Percentiles rank a stretch among this genome's conserved stretches.
Evolutionary conservation across 1,139 yeast species (phyloP).

Genomic region (Zygosaccharomyces sapae): DNA sequence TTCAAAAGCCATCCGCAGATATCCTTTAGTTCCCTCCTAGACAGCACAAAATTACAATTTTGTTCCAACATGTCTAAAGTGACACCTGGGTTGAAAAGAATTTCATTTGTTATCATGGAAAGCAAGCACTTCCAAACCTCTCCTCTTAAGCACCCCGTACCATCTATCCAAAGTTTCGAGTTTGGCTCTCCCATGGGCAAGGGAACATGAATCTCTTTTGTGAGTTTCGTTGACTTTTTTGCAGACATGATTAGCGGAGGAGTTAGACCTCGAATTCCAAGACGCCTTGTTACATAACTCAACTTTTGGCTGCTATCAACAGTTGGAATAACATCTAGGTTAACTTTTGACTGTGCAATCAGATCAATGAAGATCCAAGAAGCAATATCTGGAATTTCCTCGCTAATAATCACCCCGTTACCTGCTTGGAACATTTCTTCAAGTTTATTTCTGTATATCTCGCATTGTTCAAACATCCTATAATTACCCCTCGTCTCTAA

Average conservation of each 20-base stretch:
- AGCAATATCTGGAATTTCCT: constrained; percentile 28
- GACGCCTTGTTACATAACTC: constrained; percentile 33
- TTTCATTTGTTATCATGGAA: constrained; percentile 44
- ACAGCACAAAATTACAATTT: constrained; percentile 43
- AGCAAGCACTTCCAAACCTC: constrained; percentile 58
- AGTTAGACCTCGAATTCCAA: constrained; percentile 32
- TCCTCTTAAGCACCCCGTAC: constrained; percentile 55
- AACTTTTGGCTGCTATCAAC: constrained; percentile 24
- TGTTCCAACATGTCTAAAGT: constrained; percentile 39
- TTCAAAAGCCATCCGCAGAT: constrained; percentile 57
- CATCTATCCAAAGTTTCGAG: constrained; percentile 68
- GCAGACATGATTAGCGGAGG: constrained; percentile 30
- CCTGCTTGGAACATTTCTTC: constrained; percentile 20
- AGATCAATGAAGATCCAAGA: constrained; percentile 29
- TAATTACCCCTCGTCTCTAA: constrained; percentile 25
- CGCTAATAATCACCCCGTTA: constrained; percentile 28
- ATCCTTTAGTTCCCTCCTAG: constrained; percentile 46
- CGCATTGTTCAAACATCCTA: constrained; percentile 19
- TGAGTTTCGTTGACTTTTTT: constrained; percentile 3
- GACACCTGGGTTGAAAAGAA: constrained; percentile 70
- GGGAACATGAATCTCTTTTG: constrained; percentile 13
- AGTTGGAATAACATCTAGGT: constrained; percentile 24
- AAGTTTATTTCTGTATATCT: constrained; percentile 18
- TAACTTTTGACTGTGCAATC: constrained; percentile 21
- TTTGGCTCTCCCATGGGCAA: constrained; percentile 61